Evolutionary conservation across 2,329 filamentous ascomycete species (phyloP).

Genomic region (Polytolypa hystricis): DNA sequence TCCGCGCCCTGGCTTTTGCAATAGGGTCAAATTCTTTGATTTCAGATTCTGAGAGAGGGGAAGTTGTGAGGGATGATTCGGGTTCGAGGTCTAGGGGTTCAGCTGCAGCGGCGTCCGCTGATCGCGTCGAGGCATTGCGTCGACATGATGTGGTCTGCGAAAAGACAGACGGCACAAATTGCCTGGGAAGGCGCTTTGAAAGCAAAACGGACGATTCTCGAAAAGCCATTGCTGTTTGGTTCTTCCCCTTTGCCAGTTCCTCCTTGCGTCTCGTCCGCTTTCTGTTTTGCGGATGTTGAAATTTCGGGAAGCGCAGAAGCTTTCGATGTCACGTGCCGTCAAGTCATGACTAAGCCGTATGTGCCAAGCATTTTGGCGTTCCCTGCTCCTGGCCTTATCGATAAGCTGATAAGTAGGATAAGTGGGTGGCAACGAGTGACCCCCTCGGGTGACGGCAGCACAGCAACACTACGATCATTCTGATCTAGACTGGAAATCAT

Average conservation of each 20-base stretch:
- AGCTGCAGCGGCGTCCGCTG: slow-evolving; percentile 21
- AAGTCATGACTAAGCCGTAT: slow-evolving; percentile 7
- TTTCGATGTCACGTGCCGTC: slow-evolving; percentile 6
- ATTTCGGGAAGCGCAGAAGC: background rate
- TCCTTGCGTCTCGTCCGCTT: background rate
- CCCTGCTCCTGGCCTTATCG: too few relatives aligned
- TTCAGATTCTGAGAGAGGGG: slow-evolving; percentile 23
- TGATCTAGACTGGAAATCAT: too few relatives aligned
- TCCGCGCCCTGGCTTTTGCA: slow-evolving; percentile 35
- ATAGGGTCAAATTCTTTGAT: slow-evolving; percentile 41
- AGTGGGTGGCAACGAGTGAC: too few relatives aligned
- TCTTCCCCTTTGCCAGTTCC: background rate
- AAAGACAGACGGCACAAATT: slow-evolving; percentile 21
- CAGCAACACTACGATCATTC: too few relatives aligned
- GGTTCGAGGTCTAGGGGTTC: slow-evolving; percentile 37
- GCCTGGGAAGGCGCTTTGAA: slow-evolving; percentile 27
- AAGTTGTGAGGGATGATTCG: slow-evolving; percentile 33
- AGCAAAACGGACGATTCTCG: slow-evolving; percentile 30
- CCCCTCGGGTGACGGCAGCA: too few relatives aligned
- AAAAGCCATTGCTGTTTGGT: slow-evolving; percentile 25
- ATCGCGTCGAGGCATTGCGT: slow-evolving; percentile 39
- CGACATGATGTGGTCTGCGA: slow-evolving; percentile 23
- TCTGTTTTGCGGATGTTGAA: background rate
- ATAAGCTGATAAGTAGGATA: too few relatives aligned
- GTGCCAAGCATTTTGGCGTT: too few relatives aligned